Conservation (phyloP, 2,329 filamentous ascomycete genomes). For the Lachnellula suecica region DNA sequence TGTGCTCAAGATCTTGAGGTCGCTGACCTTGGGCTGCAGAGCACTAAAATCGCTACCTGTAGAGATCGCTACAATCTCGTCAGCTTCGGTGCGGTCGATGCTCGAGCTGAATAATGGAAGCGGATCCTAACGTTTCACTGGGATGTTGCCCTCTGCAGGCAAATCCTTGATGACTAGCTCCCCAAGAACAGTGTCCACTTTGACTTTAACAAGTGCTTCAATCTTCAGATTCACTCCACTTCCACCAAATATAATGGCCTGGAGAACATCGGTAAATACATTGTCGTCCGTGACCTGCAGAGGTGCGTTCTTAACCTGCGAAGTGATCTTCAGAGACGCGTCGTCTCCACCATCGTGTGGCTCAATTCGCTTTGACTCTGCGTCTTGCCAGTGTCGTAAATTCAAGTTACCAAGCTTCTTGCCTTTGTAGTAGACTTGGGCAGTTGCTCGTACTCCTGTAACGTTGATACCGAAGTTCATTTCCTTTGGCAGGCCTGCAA, state of each 20-base stretch:
- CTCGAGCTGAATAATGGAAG: slow-evolving; percentile 40
- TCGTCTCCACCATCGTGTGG: slow-evolving; percentile 52
- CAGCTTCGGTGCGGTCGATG: slow-evolving; percentile 32
- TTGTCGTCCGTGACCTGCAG: slow-evolving; percentile 78
- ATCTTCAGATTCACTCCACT: slow-evolving; percentile 71
- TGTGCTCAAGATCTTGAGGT: slow-evolving; percentile 72
- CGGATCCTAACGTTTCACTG: slow-evolving; percentile 87
- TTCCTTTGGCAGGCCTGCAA: slow-evolving; percentile 77
- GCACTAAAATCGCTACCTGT: slow-evolving; percentile 46
- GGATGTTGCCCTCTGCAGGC: slow-evolving; percentile 80
- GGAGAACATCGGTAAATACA: slow-evolving; percentile 78
- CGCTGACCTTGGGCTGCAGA: slow-evolving; percentile 63
- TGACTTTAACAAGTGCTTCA: slow-evolving; percentile 77
- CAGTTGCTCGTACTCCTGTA: slow-evolving; percentile 70
- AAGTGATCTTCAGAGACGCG: slow-evolving; percentile 70
- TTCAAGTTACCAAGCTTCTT: slow-evolving; percentile 80
- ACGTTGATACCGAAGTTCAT: slow-evolving; percentile 86
- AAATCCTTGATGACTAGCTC: slow-evolving; percentile 78
- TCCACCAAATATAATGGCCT: slow-evolving; percentile 73
- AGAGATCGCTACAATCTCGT: slow-evolving; percentile 53
- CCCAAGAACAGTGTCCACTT: slow-evolving; percentile 79
- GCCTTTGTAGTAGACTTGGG: slow-evolving; percentile 77
- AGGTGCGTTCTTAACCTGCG: slow-evolving; percentile 74
- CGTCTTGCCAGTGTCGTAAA: slow-evolving; percentile 77
- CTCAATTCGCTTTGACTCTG: slow-evolving; percentile 73